Evolutionary conservation across 1,284 basidiomycete species (phyloP), one percentile per base, ranked within the genome.

Genomic region (Farysia itapuensis): DNA sequence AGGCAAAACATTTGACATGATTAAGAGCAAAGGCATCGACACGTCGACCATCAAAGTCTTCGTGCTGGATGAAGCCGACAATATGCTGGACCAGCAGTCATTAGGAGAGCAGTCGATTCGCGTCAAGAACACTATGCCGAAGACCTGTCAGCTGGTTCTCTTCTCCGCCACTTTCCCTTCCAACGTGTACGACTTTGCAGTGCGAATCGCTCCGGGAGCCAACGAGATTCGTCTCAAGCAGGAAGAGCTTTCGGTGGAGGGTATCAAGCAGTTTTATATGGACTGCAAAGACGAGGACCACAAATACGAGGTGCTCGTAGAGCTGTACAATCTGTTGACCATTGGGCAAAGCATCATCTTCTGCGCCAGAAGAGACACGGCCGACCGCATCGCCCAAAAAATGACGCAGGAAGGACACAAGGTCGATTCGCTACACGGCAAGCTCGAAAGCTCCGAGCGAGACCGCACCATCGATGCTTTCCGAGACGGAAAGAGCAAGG

Each of bases 111-210:
- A 98, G 79, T 94, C 90, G 2, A 80, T 94, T 51, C 84, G 88
- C 39, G 91, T 97, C 49, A 97, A 96, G 80, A 95, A 72, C 75
- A 81, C 84, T 75, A 83, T 91, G 43, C 85, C 87, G 32, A 67
- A 69, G 53, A 80, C 80, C 5, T 82, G 84, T 21, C 95, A 98
- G 77, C 90, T 93, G 54, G 86, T 98, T 49, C 85, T 98, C 43
- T 98, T 99, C 81, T 97, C 93, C 4, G 95, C 95, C 29, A 99
- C 95, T 2, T 98, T 98, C 84, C 90, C 92, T 12, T 89, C 95
- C 70, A 83, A 88, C 57, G 94, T 98, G 53, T 87, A 90, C 43
- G 81, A 80, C 14, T 98, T 95, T 76, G 94, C 95, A 7, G 81
- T 82, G 52, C 89, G 90, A 65, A 93, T 98, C 75, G 93, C 94